Evolutionary conservation across 2,329 filamentous ascomycete genomes (phyloP), one percentile per base, ranked within the genome.

Genomic region (Escovopsis weberi): DNA sequence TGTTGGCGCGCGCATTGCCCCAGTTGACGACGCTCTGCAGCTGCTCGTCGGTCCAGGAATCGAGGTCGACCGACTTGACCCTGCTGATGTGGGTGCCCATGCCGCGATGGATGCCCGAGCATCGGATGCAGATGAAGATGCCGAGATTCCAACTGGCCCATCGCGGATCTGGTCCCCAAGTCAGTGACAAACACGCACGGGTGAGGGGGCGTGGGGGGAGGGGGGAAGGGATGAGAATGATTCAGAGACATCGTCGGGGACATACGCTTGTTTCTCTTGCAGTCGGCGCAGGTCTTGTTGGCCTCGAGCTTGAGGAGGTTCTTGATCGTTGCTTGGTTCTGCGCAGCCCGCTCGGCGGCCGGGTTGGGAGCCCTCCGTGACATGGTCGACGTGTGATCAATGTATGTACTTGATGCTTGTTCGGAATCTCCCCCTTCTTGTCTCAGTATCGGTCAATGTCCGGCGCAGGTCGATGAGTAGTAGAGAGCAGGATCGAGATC

Each of bases 61-160:
- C 91, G 50, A 98, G 78, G 62, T 98, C 91, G 52, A 98, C 91
- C 2, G 88, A 95, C 64, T 98, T 98, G 62, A 98, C 91, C 63
- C 85, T 77, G 64, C 87, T 95, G 62, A 98, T 95, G 66, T 98
- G 91, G 48, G 89, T 96, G 56, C 91, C 91, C 88, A 98, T 96
- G 52, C 89, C 87, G 58, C 91, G 85, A 67, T 98, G 91, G 58
- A 98, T 94, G 57, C 93, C 93, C 15, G 91, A 98, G 66, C 91
- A 98, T 59, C 88, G 82, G 61, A 98, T 98, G 70, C 91, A 98
- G 57, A 98, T 72, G 60, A 98, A 98, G 58, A 98, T 80, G 54
- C 91, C 91, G 43, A 98, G 67, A 61, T 98, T 98, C 91, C 91
- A 98, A 59, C 87, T 95, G 30, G 91, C 91, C 91, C 91, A 98